These are phyloP conservation scores for Lyophyllum shimeji DNA, from an alignment of 768 basidiomycete species.

Conservation along the genomic window DNA sequence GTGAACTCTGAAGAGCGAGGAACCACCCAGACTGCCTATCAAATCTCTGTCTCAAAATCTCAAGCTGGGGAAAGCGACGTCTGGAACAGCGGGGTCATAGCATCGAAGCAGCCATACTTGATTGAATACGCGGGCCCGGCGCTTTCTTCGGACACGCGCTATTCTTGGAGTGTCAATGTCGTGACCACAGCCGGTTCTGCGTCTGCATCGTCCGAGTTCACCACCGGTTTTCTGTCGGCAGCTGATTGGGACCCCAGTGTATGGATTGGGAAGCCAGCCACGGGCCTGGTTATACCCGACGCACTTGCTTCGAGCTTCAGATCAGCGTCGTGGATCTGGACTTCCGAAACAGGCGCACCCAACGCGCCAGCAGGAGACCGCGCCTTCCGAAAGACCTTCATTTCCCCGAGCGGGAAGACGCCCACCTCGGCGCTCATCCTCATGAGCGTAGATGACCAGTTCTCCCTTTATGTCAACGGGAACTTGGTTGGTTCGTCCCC, in stretches of 20 bases:
- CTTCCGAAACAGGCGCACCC: constrained; percentile 18
- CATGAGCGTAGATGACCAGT: constrained; percentile 27
- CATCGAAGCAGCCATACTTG: constrained; percentile 22
- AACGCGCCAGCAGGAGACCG: constrained; percentile 22
- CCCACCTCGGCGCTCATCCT: constrained; percentile 21
- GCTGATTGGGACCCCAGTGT: constrained; percentile 24
- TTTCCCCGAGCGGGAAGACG: constrained; percentile 21
- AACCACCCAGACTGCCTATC: constrained; percentile 24
- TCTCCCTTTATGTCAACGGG: constrained; percentile 29
- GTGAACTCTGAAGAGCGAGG: constrained; percentile 17
- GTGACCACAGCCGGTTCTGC: constrained; percentile 18
- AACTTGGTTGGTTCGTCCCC: constrained; percentile 20
- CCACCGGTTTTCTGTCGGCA: constrained; percentile 24
- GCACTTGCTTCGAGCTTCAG: constrained; percentile 21
- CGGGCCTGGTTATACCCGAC: constrained; percentile 12
- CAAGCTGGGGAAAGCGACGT: constrained; percentile 18
- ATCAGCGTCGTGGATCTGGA: constrained; percentile 29
- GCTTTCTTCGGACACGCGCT: constrained; percentile 22
- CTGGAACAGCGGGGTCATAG: constrained; percentile 24
- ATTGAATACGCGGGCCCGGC: constrained; percentile 25
- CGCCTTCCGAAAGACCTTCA: constrained; percentile 30
- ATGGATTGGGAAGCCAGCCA: constrained; percentile 27
- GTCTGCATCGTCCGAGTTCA: constrained; percentile 23
- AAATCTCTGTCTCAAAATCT: constrained; percentile 19
- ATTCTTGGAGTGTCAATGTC: constrained; percentile 27